Percentiles rank a stretch among this genome's conserved stretches.
Evolutionary conservation across 2,329 filamentous ascomycete species (phyloP).

Genomic region (Aspergillus novoparasiticus): DNA sequence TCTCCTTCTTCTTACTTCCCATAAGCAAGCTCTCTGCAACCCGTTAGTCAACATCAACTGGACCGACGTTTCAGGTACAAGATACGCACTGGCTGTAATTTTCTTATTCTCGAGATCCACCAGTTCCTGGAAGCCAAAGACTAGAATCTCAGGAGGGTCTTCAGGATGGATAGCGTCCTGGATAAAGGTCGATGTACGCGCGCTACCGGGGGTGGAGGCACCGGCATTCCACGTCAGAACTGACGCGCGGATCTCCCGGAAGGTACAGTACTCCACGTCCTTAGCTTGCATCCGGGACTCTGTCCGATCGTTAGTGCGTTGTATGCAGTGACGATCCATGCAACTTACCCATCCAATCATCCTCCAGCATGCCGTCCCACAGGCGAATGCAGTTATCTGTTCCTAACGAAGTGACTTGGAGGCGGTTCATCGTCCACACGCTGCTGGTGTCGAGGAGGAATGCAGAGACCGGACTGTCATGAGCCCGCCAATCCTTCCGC

Average conservation of each 20-base stretch:
- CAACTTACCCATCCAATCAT: conserved; percentile 78
- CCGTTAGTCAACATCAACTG: conserved; percentile 28
- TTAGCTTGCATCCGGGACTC: conserved; percentile 83
- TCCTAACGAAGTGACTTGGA: conserved; percentile 84
- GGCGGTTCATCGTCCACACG: conserved; percentile 79
- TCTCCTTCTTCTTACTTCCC: conserved; percentile 77
- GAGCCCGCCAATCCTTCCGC: conserved; percentile 93
- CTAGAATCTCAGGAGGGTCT: conserved; percentile 80
- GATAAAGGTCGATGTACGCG: conserved; percentile 80
- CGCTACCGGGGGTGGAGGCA: conserved; percentile 83
- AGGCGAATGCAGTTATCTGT: conserved; percentile 80
- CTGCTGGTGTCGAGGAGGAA: conserved; percentile 78
- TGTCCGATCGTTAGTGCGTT: conserved; percentile 31
- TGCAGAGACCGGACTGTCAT: conserved; percentile 77
- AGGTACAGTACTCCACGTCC: conserved; percentile 81
- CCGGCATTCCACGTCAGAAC: conserved; percentile 97
- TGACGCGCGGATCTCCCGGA: conserved; percentile 76
- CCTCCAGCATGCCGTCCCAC: conserved; percentile 92
- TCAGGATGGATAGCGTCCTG: conserved; percentile 75
- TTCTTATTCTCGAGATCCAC: conserved; percentile 98
- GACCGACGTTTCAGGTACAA: neutral
- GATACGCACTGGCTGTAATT: conserved; percentile 77
- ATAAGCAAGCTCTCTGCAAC: conserved; percentile 75
- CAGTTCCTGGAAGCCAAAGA: conserved; percentile 98
- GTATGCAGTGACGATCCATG: conserved; percentile 3